A percentile compares a stretch with the other conserved stretches of the same genome.
Conservation (phyloP, 164 flowering plant genomes). For the Cinnamomum chago region DNA sequence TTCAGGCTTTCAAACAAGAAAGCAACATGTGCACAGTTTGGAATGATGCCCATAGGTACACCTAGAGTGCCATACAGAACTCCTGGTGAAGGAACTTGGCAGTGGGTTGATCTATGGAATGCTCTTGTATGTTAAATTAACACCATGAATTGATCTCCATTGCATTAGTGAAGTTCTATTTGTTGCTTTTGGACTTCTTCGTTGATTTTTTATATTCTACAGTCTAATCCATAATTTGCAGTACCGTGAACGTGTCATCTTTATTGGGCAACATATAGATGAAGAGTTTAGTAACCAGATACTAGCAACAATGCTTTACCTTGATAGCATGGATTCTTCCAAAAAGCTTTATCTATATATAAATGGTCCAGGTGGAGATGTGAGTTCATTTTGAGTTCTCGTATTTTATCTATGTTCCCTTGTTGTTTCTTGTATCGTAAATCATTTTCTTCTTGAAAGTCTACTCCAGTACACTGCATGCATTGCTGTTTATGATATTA, state of each 20-base stretch:
- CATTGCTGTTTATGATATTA: neutral
- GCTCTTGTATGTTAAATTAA: slow-evolving; percentile 72
- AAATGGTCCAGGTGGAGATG: slow-evolving; percentile 91
- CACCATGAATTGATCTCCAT: neutral
- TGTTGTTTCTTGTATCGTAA: neutral
- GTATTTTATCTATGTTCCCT: neutral
- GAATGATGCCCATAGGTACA: slow-evolving; percentile 91
- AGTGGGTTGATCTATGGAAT: slow-evolving; percentile 91
- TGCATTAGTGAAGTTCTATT: neutral
- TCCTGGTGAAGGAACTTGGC: slow-evolving; percentile 81
- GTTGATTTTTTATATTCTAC: neutral
- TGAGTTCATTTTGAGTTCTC: slow-evolving; percentile 38
- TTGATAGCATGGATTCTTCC: slow-evolving; percentile 67
- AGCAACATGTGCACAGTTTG: slow-evolving; percentile 41
- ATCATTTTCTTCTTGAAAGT: neutral
- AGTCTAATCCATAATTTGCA: slow-evolving; percentile 26
- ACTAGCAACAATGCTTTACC: slow-evolving; percentile 88
- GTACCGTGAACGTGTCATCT: slow-evolving; percentile 88
- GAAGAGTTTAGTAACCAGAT: slow-evolving; percentile 80
- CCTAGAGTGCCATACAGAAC: slow-evolving; percentile 73
- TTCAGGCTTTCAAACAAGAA: slow-evolving; percentile 41
- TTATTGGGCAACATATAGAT: slow-evolving; percentile 69
- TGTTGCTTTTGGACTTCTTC: neutral
- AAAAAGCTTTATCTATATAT: slow-evolving; percentile 63
- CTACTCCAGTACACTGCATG: neutral